phyloP scores from a whole-genome alignment of 495 filamentous ascomycete genomes.

The Penicillium malachiteum region DNA sequence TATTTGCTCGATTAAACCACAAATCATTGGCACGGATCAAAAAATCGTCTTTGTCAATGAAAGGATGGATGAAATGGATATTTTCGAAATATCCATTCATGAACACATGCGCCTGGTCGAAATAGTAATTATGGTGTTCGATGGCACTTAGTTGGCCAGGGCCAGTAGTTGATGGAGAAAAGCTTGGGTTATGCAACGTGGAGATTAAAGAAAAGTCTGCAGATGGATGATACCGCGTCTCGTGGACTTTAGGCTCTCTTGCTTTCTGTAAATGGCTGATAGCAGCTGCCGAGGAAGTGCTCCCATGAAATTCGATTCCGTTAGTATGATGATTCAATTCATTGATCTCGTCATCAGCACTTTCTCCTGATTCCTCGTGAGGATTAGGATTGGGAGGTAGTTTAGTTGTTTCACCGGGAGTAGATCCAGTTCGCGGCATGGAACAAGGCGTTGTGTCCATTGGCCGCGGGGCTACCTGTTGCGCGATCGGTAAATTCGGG shows the following conservation, averaged over 20 bases:
- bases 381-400: slow-evolving; percentile 7
- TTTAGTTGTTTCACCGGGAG: slow-evolving; percentile 20
- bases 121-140: slow-evolving; percentile 39
- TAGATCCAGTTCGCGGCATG: slow-evolving; percentile 25
- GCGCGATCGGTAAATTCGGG: slow-evolving; percentile 3
- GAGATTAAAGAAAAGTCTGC: slow-evolving; percentile 36
- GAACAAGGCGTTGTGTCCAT: slow-evolving; percentile 33
- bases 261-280: slow-evolving; percentile 36
- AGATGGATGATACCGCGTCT: slow-evolving; percentile 11
- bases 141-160: slow-evolving; percentile 21
- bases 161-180: slow-evolving; percentile 32
- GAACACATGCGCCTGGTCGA: slow-evolving; percentile 41
- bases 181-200: slow-evolving; percentile 39
- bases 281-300: slow-evolving; percentile 38
- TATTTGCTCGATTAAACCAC: slow-evolving; percentile 33
- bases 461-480: slow-evolving; percentile 4
- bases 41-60: slow-evolving; percentile 44
- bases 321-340: slow-evolving; percentile 43
- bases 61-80: slow-evolving; percentile 42
- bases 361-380: slow-evolving; percentile 28
- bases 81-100: slow-evolving; percentile 47
- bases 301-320: slow-evolving; percentile 41
- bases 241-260: slow-evolving; percentile 21
- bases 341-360: slow-evolving; percentile 32
- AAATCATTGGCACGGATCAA: slow-evolving; percentile 36